Evolutionary conservation across 2,329 filamentous ascomycete genomes (phyloP).

Genomic region (Trichoderma cornu-damae): DNA sequence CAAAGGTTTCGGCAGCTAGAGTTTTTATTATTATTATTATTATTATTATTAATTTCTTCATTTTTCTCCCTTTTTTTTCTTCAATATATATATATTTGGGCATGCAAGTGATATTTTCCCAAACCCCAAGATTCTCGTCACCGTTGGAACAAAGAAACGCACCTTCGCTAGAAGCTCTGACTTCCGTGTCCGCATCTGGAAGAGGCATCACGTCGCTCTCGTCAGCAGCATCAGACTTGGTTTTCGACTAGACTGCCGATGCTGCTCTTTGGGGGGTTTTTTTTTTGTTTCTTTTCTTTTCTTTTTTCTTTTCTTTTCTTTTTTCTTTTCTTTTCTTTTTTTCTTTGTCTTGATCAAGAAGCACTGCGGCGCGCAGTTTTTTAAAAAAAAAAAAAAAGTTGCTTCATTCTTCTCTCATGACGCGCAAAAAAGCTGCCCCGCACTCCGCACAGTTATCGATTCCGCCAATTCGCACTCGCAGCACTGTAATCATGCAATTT

Average conservation of each 20-base stretch:
- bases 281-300: no score
- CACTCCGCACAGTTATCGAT: conserved; percentile 21
- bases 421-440: conserved; percentile 14
- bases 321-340: no score
- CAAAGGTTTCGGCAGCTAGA: conserved; percentile 70
- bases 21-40: no score
- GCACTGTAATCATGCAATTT: conserved; percentile 18
- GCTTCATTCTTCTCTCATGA: not conserved
- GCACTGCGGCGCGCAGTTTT: no score
- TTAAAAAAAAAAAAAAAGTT: not conserved
- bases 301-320: no score
- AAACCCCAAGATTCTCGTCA: no score
- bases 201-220: conserved; percentile 29
- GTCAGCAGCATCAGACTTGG: not conserved
- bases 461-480: conserved; percentile 19
- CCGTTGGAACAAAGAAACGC: no score
- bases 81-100: no score
- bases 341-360: no score
- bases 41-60: no score
- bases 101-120: not conserved
- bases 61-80: no score
- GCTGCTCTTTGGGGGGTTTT: not conserved
- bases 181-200: conserved; percentile 40
- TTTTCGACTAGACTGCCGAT: not conserved
- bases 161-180: conserved; percentile 46